Base-by-base conservation (phyloP, 768 basidiomycete genomes). In the Artomyces pyxidatus region DNA sequence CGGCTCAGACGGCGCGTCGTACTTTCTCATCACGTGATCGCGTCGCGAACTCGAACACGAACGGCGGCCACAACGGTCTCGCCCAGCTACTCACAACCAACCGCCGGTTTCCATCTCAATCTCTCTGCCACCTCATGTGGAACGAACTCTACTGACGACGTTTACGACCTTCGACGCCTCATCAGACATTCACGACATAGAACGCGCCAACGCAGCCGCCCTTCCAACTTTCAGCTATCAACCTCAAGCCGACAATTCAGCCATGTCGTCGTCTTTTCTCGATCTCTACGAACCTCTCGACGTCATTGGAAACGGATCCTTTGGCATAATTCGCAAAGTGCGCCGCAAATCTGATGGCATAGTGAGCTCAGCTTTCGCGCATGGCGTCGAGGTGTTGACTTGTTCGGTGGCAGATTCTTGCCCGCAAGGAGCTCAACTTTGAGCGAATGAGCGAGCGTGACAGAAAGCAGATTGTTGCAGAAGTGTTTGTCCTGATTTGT, bases 321-420 rank as follows among this genome's bases (percentile, higher is more conserved):
- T 99, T 71, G 96, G 96, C 1, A 89, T 98, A 52, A 99, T 99
- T 56, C 82, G 92, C 51, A 97, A 97, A 71, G 94, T 97, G 11
- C 74, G 81, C 53, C 71, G 92, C 58, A 89, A 88, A 65, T 68
- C 76, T 12, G 93, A 96, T 65, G 88, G 89, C 28, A 59, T 78
- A 65, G 91, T 93, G 56, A 55, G 86, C 78, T 28, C 32, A 51
- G 53, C 56, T 44, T 14, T 37, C 17, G 17, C 17, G n/a, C 25
- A 40, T 23, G 11, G 22, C 30, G 12, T 49, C n/a, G 6, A 19
- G 19, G 43, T 26, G 23, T 51, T 30, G 47, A 61, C 42, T 7
- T 2, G 19, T 48, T 12, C 23, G 23, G 37, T 45, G 25, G 2
- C 55, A 91, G 88, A 63, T 85, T 28, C 87, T 91, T 57, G 94